phyloP scores from a whole-genome alignment of 2,329 filamentous ascomycete species.

The Penicillium sp. region DNA sequence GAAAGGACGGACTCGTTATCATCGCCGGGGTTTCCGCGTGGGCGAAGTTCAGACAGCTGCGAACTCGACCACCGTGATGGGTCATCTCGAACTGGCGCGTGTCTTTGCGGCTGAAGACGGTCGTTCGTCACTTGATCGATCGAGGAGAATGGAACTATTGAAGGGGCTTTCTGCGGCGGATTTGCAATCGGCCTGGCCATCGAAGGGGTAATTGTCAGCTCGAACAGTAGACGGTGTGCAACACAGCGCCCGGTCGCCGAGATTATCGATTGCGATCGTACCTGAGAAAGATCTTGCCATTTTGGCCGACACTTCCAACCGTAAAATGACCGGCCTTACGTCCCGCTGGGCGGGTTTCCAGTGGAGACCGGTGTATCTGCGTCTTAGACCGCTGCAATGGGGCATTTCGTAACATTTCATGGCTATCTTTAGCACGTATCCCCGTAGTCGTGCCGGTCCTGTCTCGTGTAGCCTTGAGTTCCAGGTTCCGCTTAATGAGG shows the following conservation, averaged over 20 bases:
- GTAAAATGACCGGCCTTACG: slow-evolving; percentile 75
- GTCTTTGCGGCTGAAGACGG: slow-evolving; percentile 51
- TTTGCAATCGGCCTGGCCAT: slow-evolving; percentile 45
- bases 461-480: slow-evolving; percentile 41
- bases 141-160: slow-evolving; percentile 41
- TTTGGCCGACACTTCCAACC: slow-evolving; percentile 81
- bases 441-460: slow-evolving; percentile 42
- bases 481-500: slow-evolving; percentile 38
- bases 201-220: slow-evolving; percentile 23
- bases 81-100: slow-evolving; percentile 38
- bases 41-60: slow-evolving; percentile 48
- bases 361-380: slow-evolving; percentile 57
- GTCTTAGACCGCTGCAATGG: slow-evolving; percentile 54
- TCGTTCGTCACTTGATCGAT: slow-evolving; percentile 66
- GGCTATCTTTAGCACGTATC: slow-evolving; percentile 57
- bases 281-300: slow-evolving; percentile 82
- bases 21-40: slow-evolving; percentile 36
- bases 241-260: slow-evolving; percentile 21
- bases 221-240: slow-evolving; percentile 20
- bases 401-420: slow-evolving; percentile 55
- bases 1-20: slow-evolving; percentile 33
- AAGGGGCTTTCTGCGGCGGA: slow-evolving; percentile 39
- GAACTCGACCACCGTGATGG: slow-evolving; percentile 49
- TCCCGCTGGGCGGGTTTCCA: slow-evolving; percentile 65
- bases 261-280: slow-evolving; percentile 52